phyloP scores from a whole-genome alignment of 1,284 basidiomycete species.

The Melampsora abietis-canadensis region DNA sequence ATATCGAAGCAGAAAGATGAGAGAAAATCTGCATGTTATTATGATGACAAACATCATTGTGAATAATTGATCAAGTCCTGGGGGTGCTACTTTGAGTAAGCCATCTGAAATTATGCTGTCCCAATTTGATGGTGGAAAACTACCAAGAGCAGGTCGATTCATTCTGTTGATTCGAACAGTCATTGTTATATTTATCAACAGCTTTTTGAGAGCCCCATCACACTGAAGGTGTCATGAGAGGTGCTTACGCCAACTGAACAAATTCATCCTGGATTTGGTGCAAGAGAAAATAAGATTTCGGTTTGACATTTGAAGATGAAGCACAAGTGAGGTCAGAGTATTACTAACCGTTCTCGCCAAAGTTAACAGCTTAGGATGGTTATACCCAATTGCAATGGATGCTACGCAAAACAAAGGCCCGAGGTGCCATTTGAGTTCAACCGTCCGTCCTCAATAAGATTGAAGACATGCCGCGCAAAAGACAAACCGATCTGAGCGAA shows the following conservation, averaged over 20 bases:
- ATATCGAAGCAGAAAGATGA: background rate
- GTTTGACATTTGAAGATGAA: background rate
- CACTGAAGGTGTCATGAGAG: background rate
- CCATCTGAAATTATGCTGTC: constrained; percentile 56
- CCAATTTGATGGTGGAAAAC: constrained; percentile 59
- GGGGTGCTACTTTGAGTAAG: constrained; percentile 58
- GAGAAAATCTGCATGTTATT: background rate
- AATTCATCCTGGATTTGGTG: constrained; percentile 53
- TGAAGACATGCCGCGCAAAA: constrained; percentile 44
- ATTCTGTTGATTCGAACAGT: constrained; percentile 47
- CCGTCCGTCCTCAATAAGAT: background rate
- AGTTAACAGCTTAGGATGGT: constrained; percentile 57
- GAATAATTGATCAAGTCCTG: constrained; percentile 57
- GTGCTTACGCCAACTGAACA: constrained; percentile 51
- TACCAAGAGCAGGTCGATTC: constrained; percentile 60
- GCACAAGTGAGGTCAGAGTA: background rate
- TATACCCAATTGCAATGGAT: constrained; percentile 58
- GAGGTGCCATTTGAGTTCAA: background rate
- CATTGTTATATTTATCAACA: background rate
- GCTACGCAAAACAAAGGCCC: constrained; percentile 45
- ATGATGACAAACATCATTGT: constrained; percentile 49
- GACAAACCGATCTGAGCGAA: constrained; percentile 57
- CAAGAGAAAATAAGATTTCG: background rate
- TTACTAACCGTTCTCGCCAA: constrained; percentile 52
- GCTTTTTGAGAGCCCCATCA: background rate